Percentiles rank a stretch among this genome's conserved stretches.
Evolutionary conservation across 441 rosid genomes (phyloP).

Genomic region (Gossypium armourianum): DNA sequence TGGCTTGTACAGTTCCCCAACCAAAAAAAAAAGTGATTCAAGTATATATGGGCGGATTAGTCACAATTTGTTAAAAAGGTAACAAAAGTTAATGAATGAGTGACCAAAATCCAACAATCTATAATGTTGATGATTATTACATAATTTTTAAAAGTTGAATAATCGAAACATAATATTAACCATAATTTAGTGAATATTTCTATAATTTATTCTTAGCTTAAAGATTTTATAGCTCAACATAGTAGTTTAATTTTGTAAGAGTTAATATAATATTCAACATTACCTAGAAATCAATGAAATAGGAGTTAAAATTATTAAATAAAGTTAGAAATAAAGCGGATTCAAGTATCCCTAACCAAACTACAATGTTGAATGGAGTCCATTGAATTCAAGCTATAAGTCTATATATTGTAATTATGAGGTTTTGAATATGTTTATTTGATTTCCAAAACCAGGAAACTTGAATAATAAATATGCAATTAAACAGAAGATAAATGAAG

Average conservation of each 20-base stretch:
- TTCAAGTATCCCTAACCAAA: too few relatives aligned
- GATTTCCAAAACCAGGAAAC: not conserved
- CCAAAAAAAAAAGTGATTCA: constrained; percentile 78
- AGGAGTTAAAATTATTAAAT: too few relatives aligned
- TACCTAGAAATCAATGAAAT: too few relatives aligned
- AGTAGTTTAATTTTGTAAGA: too few relatives aligned
- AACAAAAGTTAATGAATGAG: too few relatives aligned
- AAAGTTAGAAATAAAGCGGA: too few relatives aligned
- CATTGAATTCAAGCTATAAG: too few relatives aligned
- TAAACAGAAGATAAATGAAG: not conserved
- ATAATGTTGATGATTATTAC: not conserved
- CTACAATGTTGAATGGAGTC: too few relatives aligned
- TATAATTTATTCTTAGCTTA: not conserved
- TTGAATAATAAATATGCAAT: not conserved
- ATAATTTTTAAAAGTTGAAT: too few relatives aligned
- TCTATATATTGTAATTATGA: too few relatives aligned
- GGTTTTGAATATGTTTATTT: not conserved
- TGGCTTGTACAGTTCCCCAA: constrained; percentile 58
- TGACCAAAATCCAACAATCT: not conserved
- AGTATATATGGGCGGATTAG: constrained; percentile 74
- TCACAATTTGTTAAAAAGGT: constrained; percentile 26
- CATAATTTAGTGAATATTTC: not conserved
- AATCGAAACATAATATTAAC: too few relatives aligned
- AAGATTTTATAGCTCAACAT: not conserved
- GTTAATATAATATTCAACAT: too few relatives aligned